Conservation (phyloP, 2,329 filamentous ascomycete species). For the Thielaviopsis musarum region DNA sequence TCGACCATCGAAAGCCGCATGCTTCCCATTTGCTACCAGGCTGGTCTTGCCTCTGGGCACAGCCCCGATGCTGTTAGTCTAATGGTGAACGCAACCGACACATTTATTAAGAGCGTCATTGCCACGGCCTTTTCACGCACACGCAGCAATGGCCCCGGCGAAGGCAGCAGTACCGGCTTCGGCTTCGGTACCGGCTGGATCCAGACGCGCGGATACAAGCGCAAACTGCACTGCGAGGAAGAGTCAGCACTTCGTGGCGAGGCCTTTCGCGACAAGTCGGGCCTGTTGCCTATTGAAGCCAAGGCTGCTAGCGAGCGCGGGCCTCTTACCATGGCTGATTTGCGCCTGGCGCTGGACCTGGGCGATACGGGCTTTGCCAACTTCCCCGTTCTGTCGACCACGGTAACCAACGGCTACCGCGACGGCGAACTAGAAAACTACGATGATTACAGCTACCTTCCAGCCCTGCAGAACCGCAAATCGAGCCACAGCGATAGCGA, state of each 20-base stretch:
- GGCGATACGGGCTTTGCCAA: conserved; percentile 60
- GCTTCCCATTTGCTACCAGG: conserved; percentile 52
- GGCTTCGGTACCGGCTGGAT: conserved; percentile 54
- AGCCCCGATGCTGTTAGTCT: conserved; percentile 43
- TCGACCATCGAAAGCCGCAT: conserved; percentile 45
- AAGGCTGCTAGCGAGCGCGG: conserved; percentile 57
- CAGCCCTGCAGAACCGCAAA: conserved; percentile 18
- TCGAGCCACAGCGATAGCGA: conserved; percentile 14
- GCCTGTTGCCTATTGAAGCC: conserved; percentile 64
- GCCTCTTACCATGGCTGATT: conserved; percentile 59
- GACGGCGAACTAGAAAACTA: conserved; percentile 60
- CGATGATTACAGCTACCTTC: conserved; percentile 40
- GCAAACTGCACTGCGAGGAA: conserved; percentile 62
- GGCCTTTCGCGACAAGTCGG: conserved; percentile 54
- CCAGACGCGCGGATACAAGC: conserved; percentile 62
- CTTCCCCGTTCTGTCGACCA: conserved; percentile 58
- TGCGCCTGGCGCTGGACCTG: conserved; percentile 59
- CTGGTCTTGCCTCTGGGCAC: conserved; percentile 43
- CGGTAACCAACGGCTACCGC: conserved; percentile 52
- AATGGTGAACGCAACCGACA: conserved; percentile 48
- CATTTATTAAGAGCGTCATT: conserved; percentile 49
- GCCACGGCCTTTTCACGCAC: conserved; percentile 47
- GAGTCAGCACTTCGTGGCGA: conserved; percentile 56
- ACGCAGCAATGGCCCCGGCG: conserved; percentile 46
- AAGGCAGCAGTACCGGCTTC: conserved; percentile 43